These are phyloP conservation scores for Rhodotorula sp. DNA, from an alignment of 1,284 basidiomycete species.

Conservation along the genomic window DNA sequence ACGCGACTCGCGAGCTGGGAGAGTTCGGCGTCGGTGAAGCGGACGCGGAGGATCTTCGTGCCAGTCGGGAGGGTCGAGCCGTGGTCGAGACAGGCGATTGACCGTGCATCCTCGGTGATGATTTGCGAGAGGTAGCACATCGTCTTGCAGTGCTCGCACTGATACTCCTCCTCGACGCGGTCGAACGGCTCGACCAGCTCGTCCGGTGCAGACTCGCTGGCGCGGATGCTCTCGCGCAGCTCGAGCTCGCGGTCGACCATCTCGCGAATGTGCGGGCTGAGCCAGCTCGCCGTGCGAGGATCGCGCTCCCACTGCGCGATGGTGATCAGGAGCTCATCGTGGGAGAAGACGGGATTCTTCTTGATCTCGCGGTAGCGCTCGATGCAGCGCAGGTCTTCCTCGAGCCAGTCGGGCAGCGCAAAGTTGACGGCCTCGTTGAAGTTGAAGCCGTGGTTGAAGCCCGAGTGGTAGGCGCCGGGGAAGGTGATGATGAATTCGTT, in stretches of 20 bases:
- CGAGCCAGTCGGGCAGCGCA: slow-evolving; percentile 92
- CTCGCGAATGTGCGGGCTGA: slow-evolving; percentile 75
- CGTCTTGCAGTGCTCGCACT: slow-evolving; percentile 87
- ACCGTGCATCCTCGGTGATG: slow-evolving; percentile 64
- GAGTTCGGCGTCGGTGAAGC: slow-evolving; percentile 39
- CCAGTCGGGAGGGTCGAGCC: slow-evolving; percentile 41
- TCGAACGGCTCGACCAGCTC: slow-evolving; percentile 77
- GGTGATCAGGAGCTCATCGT: slow-evolving; percentile 93
- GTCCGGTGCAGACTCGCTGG: slow-evolving; percentile 53
- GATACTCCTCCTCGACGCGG: slow-evolving; percentile 86
- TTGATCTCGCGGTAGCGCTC: slow-evolving; percentile 77
- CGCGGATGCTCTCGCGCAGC: slow-evolving; percentile 60
- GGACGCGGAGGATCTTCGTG: slow-evolving; percentile 26
- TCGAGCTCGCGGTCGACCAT: slow-evolving; percentile 83
- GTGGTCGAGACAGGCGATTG: slow-evolving; percentile 85
- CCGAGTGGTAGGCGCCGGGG: slow-evolving; percentile 97
- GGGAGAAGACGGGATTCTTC: slow-evolving; percentile 95
- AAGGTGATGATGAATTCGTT: slow-evolving; percentile 98
- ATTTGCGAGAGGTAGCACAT: slow-evolving; percentile 96
- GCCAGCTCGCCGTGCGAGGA: slow-evolving; percentile 90
- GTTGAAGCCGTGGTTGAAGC: slow-evolving; percentile 67
- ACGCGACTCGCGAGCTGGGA: slow-evolving; percentile 31
- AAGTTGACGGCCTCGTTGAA: slow-evolving; percentile 99
- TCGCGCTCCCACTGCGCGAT: slow-evolving; percentile 89
- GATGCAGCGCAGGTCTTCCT: slow-evolving; percentile 80